A percentile compares a stretch with the other conserved stretches of the same genome.
Conservation (phyloP, 495 filamentous ascomycete species). For the Annulohypoxylon stygium region DNA sequence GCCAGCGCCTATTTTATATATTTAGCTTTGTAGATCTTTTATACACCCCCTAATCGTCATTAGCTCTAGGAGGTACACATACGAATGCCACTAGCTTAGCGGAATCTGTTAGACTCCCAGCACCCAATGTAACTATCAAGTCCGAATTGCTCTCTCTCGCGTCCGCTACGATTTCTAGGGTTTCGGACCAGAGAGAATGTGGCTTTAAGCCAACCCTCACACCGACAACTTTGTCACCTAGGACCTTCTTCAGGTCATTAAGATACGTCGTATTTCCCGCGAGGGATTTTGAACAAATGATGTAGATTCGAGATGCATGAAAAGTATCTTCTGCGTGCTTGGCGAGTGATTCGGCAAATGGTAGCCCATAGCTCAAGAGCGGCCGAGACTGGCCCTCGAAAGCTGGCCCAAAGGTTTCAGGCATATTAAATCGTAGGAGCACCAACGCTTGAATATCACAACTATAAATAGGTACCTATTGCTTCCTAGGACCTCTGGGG, state of each 20-base stretch:
- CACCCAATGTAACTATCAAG: constrained; percentile 69
- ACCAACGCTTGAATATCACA: not conserved
- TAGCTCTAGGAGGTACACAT: constrained; percentile 27
- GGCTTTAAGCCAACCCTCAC: constrained; percentile 67
- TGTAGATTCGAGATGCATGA: constrained; percentile 65
- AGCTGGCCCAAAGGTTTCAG: constrained; percentile 44
- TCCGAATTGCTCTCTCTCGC: constrained; percentile 60
- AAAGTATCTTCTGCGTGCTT: constrained; percentile 56
- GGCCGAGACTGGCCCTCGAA: constrained; percentile 41
- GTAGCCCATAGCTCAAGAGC: constrained; percentile 53
- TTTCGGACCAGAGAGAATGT: constrained; percentile 70
- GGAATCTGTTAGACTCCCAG: constrained; percentile 69
- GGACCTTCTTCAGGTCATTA: constrained; percentile 52
- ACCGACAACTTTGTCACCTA: constrained; percentile 63
- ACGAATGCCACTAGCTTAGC: constrained; percentile 70
- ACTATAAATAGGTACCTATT: not conserved
- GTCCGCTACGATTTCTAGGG: constrained; percentile 65
- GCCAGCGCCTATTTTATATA: constrained; percentile 52
- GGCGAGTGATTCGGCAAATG: constrained; percentile 50
- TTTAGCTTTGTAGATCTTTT: constrained; percentile 18
- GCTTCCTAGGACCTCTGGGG: not conserved
- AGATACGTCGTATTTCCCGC: constrained; percentile 64
- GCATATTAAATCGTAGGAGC: constrained; percentile 16
- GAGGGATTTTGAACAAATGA: constrained; percentile 68
- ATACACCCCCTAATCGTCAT: not conserved